Evolutionary conservation across 192 early-diverging fungal genomes (phyloP).

Genomic region (Entomortierella beljakovae): DNA sequence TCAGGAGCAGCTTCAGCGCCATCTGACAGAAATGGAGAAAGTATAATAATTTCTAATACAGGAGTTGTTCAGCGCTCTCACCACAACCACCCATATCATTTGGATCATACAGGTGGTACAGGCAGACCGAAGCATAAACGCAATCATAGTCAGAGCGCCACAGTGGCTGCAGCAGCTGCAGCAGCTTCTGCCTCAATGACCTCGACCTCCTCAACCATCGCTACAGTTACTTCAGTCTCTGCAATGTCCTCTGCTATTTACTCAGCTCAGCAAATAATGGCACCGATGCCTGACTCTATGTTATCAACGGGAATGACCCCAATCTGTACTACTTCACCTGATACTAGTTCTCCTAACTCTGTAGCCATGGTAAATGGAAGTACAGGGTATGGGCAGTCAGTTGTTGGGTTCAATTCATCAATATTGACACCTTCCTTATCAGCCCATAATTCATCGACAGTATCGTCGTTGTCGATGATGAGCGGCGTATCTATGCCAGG

Average conservation of each 20-base stretch:
- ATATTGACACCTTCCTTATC: constrained; percentile 34
- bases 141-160: constrained; percentile 34
- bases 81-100: constrained; percentile 38
- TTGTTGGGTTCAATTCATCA: constrained; percentile 17
- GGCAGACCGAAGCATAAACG: constrained; percentile 38
- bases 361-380: constrained; percentile 8
- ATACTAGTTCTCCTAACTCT: constrained; percentile 9
- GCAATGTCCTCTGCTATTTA: background rate
- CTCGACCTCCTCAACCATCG: background rate
- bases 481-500: background rate
- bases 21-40: constrained; percentile 4
- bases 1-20: constrained; percentile 21
- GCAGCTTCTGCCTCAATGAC: background rate
- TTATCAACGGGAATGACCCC: background rate
- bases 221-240: background rate
- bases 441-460: constrained; percentile 25
- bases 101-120: constrained; percentile 19
- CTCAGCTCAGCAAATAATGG: background rate
- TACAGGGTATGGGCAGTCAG: background rate
- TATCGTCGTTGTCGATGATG: constrained; percentile 35
- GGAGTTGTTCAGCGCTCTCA: constrained; percentile 18
- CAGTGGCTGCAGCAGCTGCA: background rate
- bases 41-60: background rate
- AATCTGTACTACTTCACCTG: constrained; percentile 3
- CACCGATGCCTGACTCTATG: background rate